Percentiles rank a stretch among this genome's conserved stretches.
These are phyloP conservation scores for Exserohilum rostratum DNA, from an alignment of 2,329 filamentous ascomycete genomes.

Conservation along the genomic window DNA sequence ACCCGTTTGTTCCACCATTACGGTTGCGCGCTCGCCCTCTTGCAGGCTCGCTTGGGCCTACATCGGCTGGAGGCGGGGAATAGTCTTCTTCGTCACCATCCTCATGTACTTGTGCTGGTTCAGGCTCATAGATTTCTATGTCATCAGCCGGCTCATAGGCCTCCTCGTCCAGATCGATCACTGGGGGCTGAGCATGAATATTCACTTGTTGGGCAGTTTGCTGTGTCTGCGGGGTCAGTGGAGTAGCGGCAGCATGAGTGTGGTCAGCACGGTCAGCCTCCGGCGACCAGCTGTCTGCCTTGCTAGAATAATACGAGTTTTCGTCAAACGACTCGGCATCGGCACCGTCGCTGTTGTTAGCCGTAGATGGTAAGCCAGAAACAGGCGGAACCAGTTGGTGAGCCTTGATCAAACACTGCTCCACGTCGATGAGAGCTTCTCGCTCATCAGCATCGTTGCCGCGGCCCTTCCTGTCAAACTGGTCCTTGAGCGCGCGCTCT, in stretches of 20 bases:
- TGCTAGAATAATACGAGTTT: slow-evolving; percentile 95
- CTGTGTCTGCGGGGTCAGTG: slow-evolving; percentile 37
- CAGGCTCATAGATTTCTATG: slow-evolving; percentile 48
- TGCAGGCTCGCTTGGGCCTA: slow-evolving; percentile 31
- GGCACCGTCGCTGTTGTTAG: slow-evolving; percentile 69
- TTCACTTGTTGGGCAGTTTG: slow-evolving; percentile 26
- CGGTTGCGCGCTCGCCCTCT: slow-evolving; percentile 35
- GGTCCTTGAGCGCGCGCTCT: slow-evolving; percentile 77
- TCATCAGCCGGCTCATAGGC: slow-evolving; percentile 49
- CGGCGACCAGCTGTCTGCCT: slow-evolving; percentile 76
- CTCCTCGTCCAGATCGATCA: slow-evolving; percentile 48
- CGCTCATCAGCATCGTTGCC: slow-evolving; percentile 59
- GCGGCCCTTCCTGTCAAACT: slow-evolving; percentile 67
- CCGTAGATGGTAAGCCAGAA: slow-evolving; percentile 60
- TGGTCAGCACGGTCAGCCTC: slow-evolving; percentile 47
- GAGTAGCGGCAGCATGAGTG: slow-evolving; percentile 38
- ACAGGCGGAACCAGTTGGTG: slow-evolving; percentile 74
- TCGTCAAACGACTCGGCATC: slow-evolving; percentile 90
- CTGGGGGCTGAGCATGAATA: slow-evolving; percentile 28
- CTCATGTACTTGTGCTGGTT: slow-evolving; percentile 33
- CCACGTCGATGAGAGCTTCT: slow-evolving; percentile 50
- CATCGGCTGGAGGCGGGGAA: slow-evolving; percentile 55
- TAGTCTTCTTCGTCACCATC: slow-evolving; percentile 50
- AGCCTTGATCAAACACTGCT: slow-evolving; percentile 60
- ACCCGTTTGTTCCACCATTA: slow-evolving; percentile 39